Percentiles rank a stretch among this genome's conserved stretches.
Conservation (phyloP, 176 grass and related monocot genomes). For the Pontederia crassipes region DNA sequence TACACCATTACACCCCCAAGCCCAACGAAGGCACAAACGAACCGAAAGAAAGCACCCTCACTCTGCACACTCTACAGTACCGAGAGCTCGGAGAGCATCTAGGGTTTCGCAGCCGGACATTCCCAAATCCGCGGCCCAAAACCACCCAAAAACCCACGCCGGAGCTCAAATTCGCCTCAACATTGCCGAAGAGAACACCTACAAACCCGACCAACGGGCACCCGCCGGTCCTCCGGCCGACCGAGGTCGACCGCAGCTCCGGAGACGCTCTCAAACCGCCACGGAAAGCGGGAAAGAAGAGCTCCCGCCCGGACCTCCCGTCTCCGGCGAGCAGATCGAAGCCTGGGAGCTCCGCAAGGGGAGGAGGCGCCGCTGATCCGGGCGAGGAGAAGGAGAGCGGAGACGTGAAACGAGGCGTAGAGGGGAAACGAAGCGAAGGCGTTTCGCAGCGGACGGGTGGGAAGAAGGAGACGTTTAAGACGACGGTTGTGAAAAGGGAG, state of each 20-base stretch:
- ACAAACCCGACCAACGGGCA: neutral
- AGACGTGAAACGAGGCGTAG: neutral
- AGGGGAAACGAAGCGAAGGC: neutral
- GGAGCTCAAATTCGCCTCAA: neutral
- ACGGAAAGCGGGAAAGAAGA: neutral
- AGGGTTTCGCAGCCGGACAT: constrained; percentile 2
- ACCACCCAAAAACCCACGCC: neutral
- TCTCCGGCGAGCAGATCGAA: neutral
- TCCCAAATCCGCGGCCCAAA: neutral
- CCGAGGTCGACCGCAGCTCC: neutral
- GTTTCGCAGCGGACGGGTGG: neutral
- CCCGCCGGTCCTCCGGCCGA: neutral
- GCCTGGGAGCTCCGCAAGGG: neutral
- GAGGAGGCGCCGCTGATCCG: neutral
- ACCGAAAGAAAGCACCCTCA: neutral
- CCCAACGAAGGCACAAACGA: neutral
- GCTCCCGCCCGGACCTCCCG: neutral
- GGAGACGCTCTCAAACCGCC: constrained; percentile 1
- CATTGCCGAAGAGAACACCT: neutral
- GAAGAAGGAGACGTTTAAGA: neutral
- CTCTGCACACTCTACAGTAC: neutral
- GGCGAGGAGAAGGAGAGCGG: neutral
- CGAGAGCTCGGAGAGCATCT: neutral
- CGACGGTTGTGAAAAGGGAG: neutral
- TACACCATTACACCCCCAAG: neutral